Conservation (phyloP, 352 stramenopile genomes). For the Phytophthora cryptogea region DNA sequence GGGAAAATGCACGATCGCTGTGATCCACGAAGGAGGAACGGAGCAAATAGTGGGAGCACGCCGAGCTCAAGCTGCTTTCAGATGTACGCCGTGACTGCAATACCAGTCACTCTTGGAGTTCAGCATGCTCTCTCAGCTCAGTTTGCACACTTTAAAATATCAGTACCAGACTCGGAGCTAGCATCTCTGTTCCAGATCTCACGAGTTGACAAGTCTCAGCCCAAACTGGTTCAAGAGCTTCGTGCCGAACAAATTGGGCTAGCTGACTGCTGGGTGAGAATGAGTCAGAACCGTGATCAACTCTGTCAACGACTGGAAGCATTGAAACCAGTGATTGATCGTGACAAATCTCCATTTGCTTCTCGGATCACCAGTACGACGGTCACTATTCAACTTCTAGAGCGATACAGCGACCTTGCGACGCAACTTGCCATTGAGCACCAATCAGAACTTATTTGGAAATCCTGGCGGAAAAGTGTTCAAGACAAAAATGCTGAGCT, state of each 20-base stretch:
- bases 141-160: conserved; percentile 35
- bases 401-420: conserved; percentile 23
- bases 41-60: background rate
- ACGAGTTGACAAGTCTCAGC: conserved; percentile 6
- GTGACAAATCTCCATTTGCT: conserved; percentile 25
- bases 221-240: conserved; percentile 22
- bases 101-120: conserved; percentile 3
- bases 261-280: conserved; percentile 20
- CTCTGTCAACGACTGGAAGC: conserved; percentile 11
- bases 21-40: conserved; percentile 1
- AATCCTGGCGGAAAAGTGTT: conserved; percentile 6
- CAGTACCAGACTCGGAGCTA: conserved; percentile 13
- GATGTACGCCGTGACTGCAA: conserved; percentile 46
- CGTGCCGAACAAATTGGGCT: conserved; percentile 14
- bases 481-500: conserved; percentile 11
- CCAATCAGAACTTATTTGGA: conserved; percentile 21
- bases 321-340: conserved; percentile 8
- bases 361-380: background rate
- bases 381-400: conserved; percentile 22
- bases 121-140: conserved; percentile 27
- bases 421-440: conserved; percentile 16
- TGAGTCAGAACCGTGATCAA: conserved; percentile 7
- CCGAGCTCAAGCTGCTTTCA: conserved; percentile 36
- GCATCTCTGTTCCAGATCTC: conserved; percentile 10
- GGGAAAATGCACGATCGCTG: conserved; percentile 1